These are phyloP conservation scores for Monilinia vaccinii-corymbosi DNA, from an alignment of 2,329 filamentous ascomycete genomes.

Conservation along the genomic window DNA sequence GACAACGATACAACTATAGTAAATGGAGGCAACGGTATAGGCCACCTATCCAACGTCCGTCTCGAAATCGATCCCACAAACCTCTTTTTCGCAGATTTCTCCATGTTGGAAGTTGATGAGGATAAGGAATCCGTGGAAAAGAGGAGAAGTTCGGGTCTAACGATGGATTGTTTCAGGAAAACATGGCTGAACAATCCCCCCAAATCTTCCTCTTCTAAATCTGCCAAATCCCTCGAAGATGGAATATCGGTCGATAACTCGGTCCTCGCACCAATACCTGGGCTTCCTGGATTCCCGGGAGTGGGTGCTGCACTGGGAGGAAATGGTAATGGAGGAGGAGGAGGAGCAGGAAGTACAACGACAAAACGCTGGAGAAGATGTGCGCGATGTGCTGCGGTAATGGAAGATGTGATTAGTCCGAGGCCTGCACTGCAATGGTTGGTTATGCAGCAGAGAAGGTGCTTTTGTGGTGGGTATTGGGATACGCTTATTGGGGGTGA, in stretches of 20 bases:
- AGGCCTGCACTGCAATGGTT: conserved; percentile 28
- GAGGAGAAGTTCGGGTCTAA: conserved; percentile 16
- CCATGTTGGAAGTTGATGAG: conserved; percentile 27
- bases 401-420: conserved; percentile 28
- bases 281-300: background rate
- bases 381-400: conserved; percentile 29
- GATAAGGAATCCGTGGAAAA: conserved; percentile 17
- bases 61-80: conserved; percentile 29
- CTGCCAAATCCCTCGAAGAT: background rate
- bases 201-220: background rate
- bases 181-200: conserved; percentile 23
- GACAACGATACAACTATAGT: background rate
- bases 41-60: conserved; percentile 12
- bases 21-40: background rate
- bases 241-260: background rate
- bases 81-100: conserved; percentile 30
- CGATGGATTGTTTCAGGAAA: conserved; percentile 29
- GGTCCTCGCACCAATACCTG: background rate
- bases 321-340: background rate
- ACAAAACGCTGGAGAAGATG: conserved; percentile 26
- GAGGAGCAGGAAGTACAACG: background rate
- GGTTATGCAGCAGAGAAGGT: conserved; percentile 29
- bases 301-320: background rate
- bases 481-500: conserved; percentile 25
- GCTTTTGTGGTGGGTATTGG: conserved; percentile 30